These are phyloP conservation scores for Nymphaea thermarum DNA, from an alignment of 164 flowering plant species.

Conservation along the genomic window DNA sequence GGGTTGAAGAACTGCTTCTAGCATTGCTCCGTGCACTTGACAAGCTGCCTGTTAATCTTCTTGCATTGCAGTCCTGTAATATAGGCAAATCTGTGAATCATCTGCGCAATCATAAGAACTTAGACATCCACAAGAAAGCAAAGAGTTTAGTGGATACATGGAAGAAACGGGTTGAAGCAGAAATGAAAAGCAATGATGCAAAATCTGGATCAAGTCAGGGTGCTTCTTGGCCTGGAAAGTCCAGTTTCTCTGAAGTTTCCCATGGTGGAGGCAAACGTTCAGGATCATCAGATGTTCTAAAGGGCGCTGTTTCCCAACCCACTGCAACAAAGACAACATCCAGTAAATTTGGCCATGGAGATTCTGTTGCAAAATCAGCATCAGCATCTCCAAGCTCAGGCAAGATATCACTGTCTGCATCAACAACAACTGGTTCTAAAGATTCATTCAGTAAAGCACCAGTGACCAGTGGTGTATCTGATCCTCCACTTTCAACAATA, in stretches of 20 bases:
- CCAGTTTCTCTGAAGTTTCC: conserved; percentile 31
- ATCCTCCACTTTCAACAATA: conserved; percentile 16
- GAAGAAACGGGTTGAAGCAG: conserved; percentile 96
- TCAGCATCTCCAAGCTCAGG: conserved; percentile 33
- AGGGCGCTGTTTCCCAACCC: conserved; percentile 36
- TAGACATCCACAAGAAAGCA: conserved; percentile 57
- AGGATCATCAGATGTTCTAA: conserved; percentile 32
- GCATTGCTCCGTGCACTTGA: conserved; percentile 84
- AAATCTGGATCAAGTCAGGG: conserved; percentile 56
- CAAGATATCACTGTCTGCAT: conserved; percentile 30
- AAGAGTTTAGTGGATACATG: conserved; percentile 82
- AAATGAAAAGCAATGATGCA: conserved; percentile 72
- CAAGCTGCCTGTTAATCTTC: conserved; percentile 81
- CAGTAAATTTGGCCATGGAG: conserved; percentile 34
- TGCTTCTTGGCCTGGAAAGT: conserved; percentile 55
- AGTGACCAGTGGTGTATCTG: conserved; percentile 14
- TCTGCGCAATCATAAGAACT: conserved; percentile 43
- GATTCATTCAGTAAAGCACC: conserved; percentile 16
- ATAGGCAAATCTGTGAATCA: conserved; percentile 89
- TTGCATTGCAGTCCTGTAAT: conserved; percentile 66
- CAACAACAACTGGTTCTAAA: conserved; percentile 13
- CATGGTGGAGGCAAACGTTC: conserved; percentile 43
- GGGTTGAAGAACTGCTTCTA: conserved; percentile 58
- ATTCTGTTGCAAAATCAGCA: conserved; percentile 31
- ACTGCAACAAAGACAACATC: conserved; percentile 13